Base-by-base conservation (phyloP, 495 filamentous ascomycete species). In the Podospora appendiculata region DNA sequence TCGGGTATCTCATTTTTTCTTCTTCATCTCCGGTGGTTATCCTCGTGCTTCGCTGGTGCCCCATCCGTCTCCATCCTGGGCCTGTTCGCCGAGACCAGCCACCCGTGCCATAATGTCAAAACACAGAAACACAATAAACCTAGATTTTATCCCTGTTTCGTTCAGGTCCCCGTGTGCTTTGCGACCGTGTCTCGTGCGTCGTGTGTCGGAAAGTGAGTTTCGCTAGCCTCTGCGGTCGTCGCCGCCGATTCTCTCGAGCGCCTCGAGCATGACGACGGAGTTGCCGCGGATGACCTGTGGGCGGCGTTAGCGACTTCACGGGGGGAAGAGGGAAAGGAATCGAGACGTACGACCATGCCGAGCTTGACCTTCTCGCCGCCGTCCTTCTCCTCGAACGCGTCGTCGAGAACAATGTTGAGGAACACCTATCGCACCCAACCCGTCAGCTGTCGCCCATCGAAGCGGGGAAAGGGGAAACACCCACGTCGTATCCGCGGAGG, bases 321-420 rank as follows among this genome's bases (percentile, higher is more conserved):
- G 16, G 13, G 45, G 1, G 18, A 39, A 18, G 14, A 38, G 33
- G 41, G 19, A 41, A 8, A 13, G 2, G 4, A 32, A 7, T 8
- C 14, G 19, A 25, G 35, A 77, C 86, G 50, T 82, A 95, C 94
- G 56, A 95, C 87, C 85, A 95, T 96, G 64, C 93, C 93, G 45
- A 96, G 80, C 54, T 83, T 79, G 44, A 84, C 85, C 73, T 95
- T 97, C 78, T 95, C 90, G 43, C 89, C 90, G 51, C 89, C 90
- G 33, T 81, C 79, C 69, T 92, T 95, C 76, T 96, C 90, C 63
- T 97, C 93, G 13, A 95, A 86, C n/a, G 93, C 92, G 58, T 97
- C 93, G 66, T 98, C 94, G 12, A 98, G 81, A 25, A 97, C 92
- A 62, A 98, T 90, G 70, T 98, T 98, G 62, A 98, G 80, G 77